Evolutionary conservation across 2,329 filamentous ascomycete species (phyloP).

Genomic region (Aspergillus proliferans): DNA sequence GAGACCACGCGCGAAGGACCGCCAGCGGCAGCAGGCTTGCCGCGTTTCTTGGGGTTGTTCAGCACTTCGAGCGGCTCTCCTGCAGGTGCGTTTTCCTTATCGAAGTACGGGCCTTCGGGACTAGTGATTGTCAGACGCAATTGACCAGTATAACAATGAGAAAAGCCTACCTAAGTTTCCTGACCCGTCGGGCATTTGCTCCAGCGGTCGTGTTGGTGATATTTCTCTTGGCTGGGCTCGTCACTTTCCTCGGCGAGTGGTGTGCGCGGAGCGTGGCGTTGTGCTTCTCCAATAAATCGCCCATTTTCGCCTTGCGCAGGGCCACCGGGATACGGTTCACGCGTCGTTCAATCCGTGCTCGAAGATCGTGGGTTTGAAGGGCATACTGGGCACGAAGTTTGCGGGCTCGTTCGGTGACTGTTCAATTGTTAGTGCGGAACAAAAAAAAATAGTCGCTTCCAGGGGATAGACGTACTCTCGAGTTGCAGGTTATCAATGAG

Average conservation of each 20-base stretch:
- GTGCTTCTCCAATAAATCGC: constrained; percentile 63
- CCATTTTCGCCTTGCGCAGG: constrained; percentile 73
- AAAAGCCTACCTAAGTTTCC: constrained; percentile 25
- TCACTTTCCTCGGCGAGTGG: constrained; percentile 27
- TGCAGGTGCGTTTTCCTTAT: constrained; percentile 66
- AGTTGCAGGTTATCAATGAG: constrained; percentile 84
- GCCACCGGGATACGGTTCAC: constrained; percentile 83
- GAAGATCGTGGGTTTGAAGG: constrained; percentile 76
- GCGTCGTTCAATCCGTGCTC: constrained; percentile 82
- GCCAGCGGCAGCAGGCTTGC: constrained; percentile 36
- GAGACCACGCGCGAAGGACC: constrained; percentile 37
- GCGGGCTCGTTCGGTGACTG: constrained; percentile 81
- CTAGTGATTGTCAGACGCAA: constrained; percentile 38
- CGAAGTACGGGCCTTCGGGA: constrained; percentile 56
- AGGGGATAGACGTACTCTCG: constrained; percentile 57
- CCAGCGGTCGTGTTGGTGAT: constrained; percentile 23
- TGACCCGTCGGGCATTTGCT: constrained; percentile 23
- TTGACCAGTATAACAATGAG: constrained; percentile 5
- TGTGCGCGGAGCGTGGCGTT: constrained; percentile 18
- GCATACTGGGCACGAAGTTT: constrained; percentile 85
- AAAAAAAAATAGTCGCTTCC: no score
- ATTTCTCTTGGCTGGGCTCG: constrained; percentile 24
- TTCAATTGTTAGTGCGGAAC: background rate
- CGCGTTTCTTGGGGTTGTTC: constrained; percentile 65
- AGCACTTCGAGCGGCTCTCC: constrained; percentile 42